phyloP scores from a whole-genome alignment of 192 early-diverging fungal species.

The Paraglomus occultum region DNA sequence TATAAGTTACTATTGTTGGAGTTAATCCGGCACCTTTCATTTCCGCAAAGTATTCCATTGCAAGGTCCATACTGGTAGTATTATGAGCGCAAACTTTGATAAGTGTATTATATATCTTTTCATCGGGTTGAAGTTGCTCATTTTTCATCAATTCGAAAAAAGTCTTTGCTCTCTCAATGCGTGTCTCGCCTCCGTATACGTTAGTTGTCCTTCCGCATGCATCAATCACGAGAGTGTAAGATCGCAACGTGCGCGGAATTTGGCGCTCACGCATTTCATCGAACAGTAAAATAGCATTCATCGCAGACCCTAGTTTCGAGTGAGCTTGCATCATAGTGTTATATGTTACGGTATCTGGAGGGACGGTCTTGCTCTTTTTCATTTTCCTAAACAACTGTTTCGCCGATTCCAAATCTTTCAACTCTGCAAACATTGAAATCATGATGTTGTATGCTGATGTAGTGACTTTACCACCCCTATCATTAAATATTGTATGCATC shows the following conservation, averaged over 20 bases:
- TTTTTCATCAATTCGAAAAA: background rate
- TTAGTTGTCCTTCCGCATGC: background rate
- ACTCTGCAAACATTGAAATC: constrained; percentile 3
- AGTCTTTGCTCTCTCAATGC: background rate
- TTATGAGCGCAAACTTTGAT: background rate
- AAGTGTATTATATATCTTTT: constrained; percentile 3
- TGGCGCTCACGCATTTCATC: constrained; percentile 1
- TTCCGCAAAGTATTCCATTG: constrained; percentile 32
- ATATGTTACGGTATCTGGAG: constrained; percentile 24
- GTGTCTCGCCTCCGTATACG: background rate
- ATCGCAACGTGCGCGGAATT: constrained; percentile 1
- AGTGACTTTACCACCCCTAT: background rate
- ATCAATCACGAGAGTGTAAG: constrained; percentile 8
- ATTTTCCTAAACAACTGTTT: constrained; percentile 22
- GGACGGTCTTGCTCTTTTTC: constrained; percentile 6
- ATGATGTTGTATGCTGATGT: constrained; percentile 3
- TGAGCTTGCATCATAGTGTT: constrained; percentile 32
- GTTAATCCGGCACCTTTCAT: constrained; percentile 33
- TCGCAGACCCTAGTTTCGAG: background rate
- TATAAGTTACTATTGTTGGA: constrained; percentile 31
- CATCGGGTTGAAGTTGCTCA: constrained; percentile 1
- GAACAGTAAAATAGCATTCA: background rate
- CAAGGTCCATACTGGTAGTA: background rate
- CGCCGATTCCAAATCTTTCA: background rate
- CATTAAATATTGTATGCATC: background rate